Base-by-base conservation (phyloP, 2,329 filamentous ascomycete genomes). In the Neofusicoccum cordaticola region DNA sequence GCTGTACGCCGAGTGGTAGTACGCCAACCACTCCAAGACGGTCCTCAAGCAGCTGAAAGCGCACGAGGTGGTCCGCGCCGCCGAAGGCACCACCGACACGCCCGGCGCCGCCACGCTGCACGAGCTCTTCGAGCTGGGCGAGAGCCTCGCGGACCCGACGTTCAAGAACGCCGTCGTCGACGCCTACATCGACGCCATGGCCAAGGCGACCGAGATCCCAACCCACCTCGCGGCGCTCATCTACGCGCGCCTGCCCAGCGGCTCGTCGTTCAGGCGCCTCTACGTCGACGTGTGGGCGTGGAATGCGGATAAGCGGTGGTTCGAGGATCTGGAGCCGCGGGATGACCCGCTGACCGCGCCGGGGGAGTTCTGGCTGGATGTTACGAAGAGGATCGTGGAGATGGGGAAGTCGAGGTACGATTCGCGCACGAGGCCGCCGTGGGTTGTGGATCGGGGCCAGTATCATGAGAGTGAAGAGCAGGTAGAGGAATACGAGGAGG, bases 111-210 rank as follows among this genome's bases (percentile, higher is more conserved):
- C 31, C 6, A 8, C 15, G 5, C 57, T 61, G 31, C 44, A 58
- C 35, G 22, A 65, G 9, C 45, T 61, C 31, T 74, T 73, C 64
- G 34, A 70, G 12, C 63, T 76, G 0, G 73, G 69, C 4, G 65
- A 67, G 3, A 62, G 67, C 34, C 17, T 73, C 1, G 50, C 63
- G 6, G 72, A 75, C 44, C 66, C 69, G 27, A 56, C 50, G 3
- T 73, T 73, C 65, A 68, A 65, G 22, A 73, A 75, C 47, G 65
- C 64, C 2, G 64, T 70, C 2, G 52, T 74, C 22, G 65, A 70
- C 13, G 67, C 65, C 1, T 37, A 73, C 5, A 62, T 73, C 8
- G 50, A 62, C 1, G 22, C 39, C 27, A 9, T 39, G 31, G 19
- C 13, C 11, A 65, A 65, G 15, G 13, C 67, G 62, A 31, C 2